Evolutionary conservation across 73 alveolate genomes (phyloP).

Genomic region (Stentor roeselii): DNA sequence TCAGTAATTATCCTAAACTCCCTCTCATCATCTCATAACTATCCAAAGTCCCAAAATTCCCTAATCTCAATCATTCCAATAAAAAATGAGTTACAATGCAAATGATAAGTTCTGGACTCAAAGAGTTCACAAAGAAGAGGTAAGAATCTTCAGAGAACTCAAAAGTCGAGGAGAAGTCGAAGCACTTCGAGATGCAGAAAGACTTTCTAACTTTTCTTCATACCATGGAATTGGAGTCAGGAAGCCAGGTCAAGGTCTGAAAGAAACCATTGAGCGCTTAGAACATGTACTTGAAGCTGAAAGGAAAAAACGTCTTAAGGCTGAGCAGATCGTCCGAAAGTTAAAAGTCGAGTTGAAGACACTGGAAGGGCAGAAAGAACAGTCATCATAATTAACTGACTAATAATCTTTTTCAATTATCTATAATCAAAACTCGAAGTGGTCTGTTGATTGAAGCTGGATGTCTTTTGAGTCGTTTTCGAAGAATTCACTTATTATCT

Average conservation of each 20-base stretch:
- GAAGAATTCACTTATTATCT: not conserved
- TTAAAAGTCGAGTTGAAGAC: not conserved
- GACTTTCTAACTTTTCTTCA: not conserved
- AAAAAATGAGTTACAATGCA: not conserved
- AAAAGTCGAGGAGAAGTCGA: not conserved
- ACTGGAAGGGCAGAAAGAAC: too few relatives aligned
- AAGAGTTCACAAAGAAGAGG: not conserved
- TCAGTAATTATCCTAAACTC: too few relatives aligned
- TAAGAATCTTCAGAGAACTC: not conserved
- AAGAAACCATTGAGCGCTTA: not conserved
- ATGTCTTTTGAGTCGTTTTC: not conserved
- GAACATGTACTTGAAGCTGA: not conserved
- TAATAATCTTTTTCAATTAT: too few relatives aligned
- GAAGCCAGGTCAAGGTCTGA: not conserved
- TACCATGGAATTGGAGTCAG: not conserved
- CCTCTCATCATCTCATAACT: too few relatives aligned
- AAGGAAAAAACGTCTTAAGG: not conserved
- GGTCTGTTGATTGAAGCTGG: not conserved
- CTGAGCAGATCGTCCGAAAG: not conserved
- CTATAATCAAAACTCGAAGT: not conserved
- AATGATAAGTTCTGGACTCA: not conserved
- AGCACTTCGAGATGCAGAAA: not conserved
- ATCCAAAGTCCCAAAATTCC: too few relatives aligned
- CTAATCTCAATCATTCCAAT: too few relatives aligned
- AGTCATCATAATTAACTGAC: too few relatives aligned